Conservation (phyloP, 371 early-diverging fungal species). For the Polyrhizophydium stewartii region DNA sequence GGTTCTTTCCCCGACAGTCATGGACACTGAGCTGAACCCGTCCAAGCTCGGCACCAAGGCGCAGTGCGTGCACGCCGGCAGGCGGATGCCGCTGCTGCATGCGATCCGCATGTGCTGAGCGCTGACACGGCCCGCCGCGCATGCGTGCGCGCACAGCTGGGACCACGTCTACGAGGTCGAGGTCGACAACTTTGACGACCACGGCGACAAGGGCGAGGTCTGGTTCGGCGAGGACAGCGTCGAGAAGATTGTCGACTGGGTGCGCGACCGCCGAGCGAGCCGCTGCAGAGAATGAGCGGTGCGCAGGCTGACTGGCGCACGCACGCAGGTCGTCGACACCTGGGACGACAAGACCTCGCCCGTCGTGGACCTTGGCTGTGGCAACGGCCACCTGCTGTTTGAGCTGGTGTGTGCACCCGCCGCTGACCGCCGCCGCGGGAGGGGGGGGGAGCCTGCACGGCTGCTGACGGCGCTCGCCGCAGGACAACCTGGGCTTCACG, state of each 20-base stretch:
- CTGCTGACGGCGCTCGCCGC: too few species aligned
- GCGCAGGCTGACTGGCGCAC: neutral
- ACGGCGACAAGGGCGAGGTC: slow-evolving; percentile 84
- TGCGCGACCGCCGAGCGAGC: slow-evolving; percentile 15
- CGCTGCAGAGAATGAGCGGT: slow-evolving; percentile 26
- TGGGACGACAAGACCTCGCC: slow-evolving; percentile 26
- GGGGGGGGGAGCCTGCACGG: too few species aligned
- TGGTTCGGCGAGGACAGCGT: slow-evolving; percentile 87
- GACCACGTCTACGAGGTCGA: slow-evolving; percentile 77
- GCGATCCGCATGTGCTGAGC: too few species aligned
- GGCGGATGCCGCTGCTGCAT: too few species aligned
- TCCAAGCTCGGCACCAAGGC: too few species aligned
- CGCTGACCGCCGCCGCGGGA: too few species aligned
- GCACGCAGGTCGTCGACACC: slow-evolving; percentile 21
- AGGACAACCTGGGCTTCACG: slow-evolving; percentile 50
- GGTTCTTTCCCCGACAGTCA: too few species aligned
- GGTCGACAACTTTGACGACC: slow-evolving; percentile 69
- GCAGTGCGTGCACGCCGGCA: too few species aligned
- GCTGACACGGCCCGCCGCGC: too few species aligned
- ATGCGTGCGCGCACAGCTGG: slow-evolving; percentile 52
- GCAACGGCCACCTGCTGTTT: slow-evolving; percentile 86
- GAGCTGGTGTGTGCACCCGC: slow-evolving; percentile 57
- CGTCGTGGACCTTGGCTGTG: slow-evolving; percentile 85
- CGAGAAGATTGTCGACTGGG: slow-evolving; percentile 81
- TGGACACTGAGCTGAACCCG: too few species aligned